A percentile compares a stretch with the other conserved stretches of the same genome.
Evolutionary conservation across 805 yeast species (phyloP).

Genomic region (Candida odintsovae): DNA sequence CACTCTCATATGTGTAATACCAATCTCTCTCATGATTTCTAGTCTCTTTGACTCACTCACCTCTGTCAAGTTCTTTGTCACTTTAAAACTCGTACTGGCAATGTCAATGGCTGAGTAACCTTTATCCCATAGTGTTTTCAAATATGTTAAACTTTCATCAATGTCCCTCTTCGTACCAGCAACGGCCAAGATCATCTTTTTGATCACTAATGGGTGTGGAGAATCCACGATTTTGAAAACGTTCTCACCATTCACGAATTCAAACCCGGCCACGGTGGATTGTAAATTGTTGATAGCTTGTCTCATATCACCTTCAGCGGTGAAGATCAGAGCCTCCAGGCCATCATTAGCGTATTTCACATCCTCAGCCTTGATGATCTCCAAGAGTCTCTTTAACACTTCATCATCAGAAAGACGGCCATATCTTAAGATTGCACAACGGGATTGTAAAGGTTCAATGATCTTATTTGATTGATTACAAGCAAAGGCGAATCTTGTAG

Average conservation of each 20-base stretch:
- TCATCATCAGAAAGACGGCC: conserved; percentile 79
- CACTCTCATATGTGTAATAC: conserved; percentile 86
- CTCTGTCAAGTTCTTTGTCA: conserved; percentile 68
- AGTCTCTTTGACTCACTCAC: conserved; percentile 64
- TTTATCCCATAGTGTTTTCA: conserved; percentile 73
- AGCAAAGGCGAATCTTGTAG: conserved; percentile 97
- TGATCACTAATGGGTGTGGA: conserved; percentile 88
- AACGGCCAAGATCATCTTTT: conserved; percentile 55
- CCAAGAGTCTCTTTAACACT: conserved; percentile 68
- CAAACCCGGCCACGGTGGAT: conserved; percentile 91
- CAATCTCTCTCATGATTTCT: conserved; percentile 79
- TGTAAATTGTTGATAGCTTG: conserved; percentile 95
- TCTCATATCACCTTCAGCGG: conserved; percentile 98
- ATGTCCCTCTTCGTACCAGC: conserved; percentile 36
- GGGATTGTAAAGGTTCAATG: conserved; percentile 92
- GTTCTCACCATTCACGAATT: conserved; percentile 82
- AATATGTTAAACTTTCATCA: conserved; percentile 58
- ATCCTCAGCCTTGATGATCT: conserved; percentile 62
- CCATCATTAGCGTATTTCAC: conserved; percentile 86
- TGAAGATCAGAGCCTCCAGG: conserved; percentile 82
- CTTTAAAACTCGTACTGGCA: conserved; percentile 84
- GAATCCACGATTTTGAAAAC: conserved; percentile 94
- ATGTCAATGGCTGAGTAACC: conserved; percentile 95
- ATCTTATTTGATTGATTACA: conserved; percentile 93
- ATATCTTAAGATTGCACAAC: conserved; percentile 92